These are phyloP conservation scores for Zasmidium citrigriseum DNA, from an alignment of 2,329 filamentous ascomycete species.

Conservation along the genomic window DNA sequence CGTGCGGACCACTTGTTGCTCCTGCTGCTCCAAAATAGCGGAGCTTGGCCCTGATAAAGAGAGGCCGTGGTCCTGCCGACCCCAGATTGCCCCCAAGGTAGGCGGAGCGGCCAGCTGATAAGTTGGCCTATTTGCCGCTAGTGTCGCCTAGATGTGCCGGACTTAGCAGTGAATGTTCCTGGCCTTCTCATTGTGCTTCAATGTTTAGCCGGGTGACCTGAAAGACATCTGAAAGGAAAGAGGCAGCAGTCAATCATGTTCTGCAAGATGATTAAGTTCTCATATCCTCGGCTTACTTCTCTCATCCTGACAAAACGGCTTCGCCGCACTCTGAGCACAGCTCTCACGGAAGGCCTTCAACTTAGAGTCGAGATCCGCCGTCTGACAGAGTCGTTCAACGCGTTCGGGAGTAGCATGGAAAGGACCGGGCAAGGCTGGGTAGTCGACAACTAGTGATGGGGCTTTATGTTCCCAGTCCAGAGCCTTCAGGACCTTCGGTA, in stretches of 20 bases:
- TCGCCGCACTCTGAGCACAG: slow-evolving; percentile 17
- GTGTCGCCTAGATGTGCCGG: background rate
- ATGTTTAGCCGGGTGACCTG: too few relatives aligned
- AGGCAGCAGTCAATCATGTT: too few relatives aligned
- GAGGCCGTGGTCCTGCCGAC: too few relatives aligned
- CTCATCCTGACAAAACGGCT: slow-evolving; percentile 20
- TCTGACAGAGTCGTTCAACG: slow-evolving; percentile 22
- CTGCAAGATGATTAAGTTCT: too few relatives aligned
- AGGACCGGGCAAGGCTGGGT: slow-evolving; percentile 31
- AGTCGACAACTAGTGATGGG: slow-evolving; percentile 22
- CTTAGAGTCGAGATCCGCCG: slow-evolving; percentile 15
- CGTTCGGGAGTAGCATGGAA: slow-evolving; percentile 33
- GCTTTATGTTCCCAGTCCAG: slow-evolving; percentile 23
- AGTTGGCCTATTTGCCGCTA: background rate
- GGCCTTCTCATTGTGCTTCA: too few relatives aligned
- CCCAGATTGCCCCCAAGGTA: too few relatives aligned
- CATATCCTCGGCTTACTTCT: slow-evolving; percentile 7
- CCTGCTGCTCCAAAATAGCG: background rate
- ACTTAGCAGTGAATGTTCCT: background rate
- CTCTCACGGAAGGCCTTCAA: slow-evolving; percentile 15
- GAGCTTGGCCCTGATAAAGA: background rate
- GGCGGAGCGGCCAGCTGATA: background rate
- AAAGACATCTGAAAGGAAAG: too few relatives aligned
- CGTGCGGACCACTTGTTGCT: too few relatives aligned
- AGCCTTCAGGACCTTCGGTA: slow-evolving; percentile 27